These are phyloP conservation scores for Candida manassasensis DNA, from an alignment of 805 yeast species.

Conservation along the genomic window DNA sequence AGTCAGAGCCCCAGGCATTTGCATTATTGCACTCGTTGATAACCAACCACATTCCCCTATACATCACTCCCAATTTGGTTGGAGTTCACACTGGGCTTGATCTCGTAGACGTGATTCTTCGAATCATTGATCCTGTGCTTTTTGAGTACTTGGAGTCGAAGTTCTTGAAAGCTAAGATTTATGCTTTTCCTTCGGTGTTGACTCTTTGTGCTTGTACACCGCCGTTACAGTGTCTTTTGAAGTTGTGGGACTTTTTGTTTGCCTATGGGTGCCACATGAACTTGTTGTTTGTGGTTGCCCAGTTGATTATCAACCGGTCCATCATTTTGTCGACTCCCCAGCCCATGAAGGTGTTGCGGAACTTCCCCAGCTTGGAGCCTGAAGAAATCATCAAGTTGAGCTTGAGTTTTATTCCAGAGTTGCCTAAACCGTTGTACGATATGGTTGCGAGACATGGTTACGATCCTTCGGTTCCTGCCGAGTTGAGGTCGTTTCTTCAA, in stretches of 20 bases:
- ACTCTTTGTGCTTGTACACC: conserved; percentile 89
- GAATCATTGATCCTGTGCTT: conserved; percentile 68
- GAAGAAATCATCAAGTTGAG: conserved; percentile 73
- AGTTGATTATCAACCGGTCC: conserved; percentile 64
- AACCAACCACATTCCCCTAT: conserved; percentile 65
- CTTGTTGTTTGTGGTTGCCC: conserved; percentile 78
- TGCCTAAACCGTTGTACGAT: conserved; percentile 65
- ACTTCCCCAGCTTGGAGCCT: conserved; percentile 68
- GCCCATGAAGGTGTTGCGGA: conserved; percentile 74
- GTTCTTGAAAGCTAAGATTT: conserved; percentile 75
- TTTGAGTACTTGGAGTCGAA: conserved; percentile 55
- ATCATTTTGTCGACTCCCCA: conserved; percentile 52
- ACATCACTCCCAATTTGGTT: conserved; percentile 67
- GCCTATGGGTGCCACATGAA: conserved; percentile 91
- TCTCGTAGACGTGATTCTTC: conserved; percentile 69
- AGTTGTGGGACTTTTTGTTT: conserved; percentile 85
- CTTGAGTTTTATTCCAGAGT: conserved; percentile 69
- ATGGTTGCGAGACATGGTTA: conserved; percentile 59
- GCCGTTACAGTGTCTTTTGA: conserved; percentile 67
- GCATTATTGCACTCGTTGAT: conserved; percentile 62
- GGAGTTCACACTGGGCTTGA: conserved; percentile 78
- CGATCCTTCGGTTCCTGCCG: conserved; percentile 41
- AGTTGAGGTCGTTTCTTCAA: conserved; percentile 21
- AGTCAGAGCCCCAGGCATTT: conserved; percentile 83
- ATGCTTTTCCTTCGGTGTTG: conserved; percentile 78